These are phyloP conservation scores for Exophiala alcalophila DNA, from an alignment of 2,329 filamentous ascomycete genomes.

Conservation along the genomic window DNA sequence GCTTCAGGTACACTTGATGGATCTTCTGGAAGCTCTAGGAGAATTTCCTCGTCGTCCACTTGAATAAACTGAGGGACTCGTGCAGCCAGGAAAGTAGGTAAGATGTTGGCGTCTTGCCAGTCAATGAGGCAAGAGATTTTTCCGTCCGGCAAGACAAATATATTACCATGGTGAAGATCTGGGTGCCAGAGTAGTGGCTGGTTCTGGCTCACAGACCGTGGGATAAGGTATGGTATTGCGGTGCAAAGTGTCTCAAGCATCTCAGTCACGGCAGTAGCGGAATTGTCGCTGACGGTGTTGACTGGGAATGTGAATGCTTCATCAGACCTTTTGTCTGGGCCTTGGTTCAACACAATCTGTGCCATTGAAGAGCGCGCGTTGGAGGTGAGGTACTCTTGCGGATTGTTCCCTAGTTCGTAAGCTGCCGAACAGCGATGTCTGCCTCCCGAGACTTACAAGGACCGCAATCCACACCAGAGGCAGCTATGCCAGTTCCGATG, in stretches of 20 bases:
- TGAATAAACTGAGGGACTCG: constrained; percentile 13
- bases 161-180: constrained; percentile 31
- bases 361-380: constrained; percentile 3
- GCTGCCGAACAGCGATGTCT: not conserved
- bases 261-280: not conserved
- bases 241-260: constrained; percentile 4
- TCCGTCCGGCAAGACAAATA: constrained; percentile 27
- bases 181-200: constrained; percentile 30
- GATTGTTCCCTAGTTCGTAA: not conserved
- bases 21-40: constrained; percentile 25
- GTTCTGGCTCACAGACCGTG: not conserved
- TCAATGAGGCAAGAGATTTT: constrained; percentile 27
- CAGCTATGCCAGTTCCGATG: not conserved
- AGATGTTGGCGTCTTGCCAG: constrained; percentile 28
- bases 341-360: not conserved
- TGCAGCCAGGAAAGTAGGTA: constrained; percentile 28
- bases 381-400: constrained; percentile 10
- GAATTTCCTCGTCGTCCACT: constrained; percentile 16
- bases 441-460: constrained; percentile 7
- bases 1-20: constrained; percentile 10
- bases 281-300: constrained; percentile 2
- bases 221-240: constrained; percentile 5
- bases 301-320: constrained; percentile 1
- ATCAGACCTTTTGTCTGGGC: constrained; percentile 2
- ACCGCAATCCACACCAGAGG: constrained; percentile 1